These are phyloP conservation scores for Talaromyces pinophilus DNA, from an alignment of 2,329 filamentous ascomycete genomes.

Conservation along the genomic window DNA sequence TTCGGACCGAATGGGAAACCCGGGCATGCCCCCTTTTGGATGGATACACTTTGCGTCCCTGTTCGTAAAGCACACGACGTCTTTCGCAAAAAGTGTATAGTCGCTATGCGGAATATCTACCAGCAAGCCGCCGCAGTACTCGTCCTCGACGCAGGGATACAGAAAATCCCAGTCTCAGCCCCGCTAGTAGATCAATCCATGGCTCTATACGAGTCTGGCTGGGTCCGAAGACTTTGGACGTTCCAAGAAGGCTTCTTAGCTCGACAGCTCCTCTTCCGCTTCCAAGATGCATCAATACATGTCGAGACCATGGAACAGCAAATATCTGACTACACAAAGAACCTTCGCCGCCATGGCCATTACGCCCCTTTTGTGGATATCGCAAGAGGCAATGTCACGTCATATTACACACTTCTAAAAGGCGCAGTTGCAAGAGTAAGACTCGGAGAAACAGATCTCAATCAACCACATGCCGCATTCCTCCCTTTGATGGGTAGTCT, in stretches of 20 bases:
- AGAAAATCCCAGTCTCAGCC: constrained; percentile 14
- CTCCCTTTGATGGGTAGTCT: constrained; percentile 14
- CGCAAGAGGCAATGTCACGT: neutral
- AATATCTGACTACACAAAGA: neutral
- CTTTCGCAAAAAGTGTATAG: constrained; percentile 17
- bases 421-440: neutral
- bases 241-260: constrained; percentile 26
- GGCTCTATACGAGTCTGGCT: constrained; percentile 24
- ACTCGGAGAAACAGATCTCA: neutral
- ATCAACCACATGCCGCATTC: constrained; percentile 4
- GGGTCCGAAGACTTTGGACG: constrained; percentile 25
- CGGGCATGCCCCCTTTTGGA: constrained; percentile 24
- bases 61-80: constrained; percentile 6
- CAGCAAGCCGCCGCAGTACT: constrained; percentile 22
- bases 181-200: constrained; percentile 17
- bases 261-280: constrained; percentile 17
- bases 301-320: neutral
- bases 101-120: constrained; percentile 25
- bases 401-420: neutral
- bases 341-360: neutral
- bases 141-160: constrained; percentile 26
- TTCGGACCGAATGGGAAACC: neutral
- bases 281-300: constrained; percentile 10
- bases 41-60: constrained; percentile 29
- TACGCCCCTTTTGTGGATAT: neutral